Conservation (phyloP, 768 basidiomycete genomes). For the Sporobolomyces pararoseus region DNA sequence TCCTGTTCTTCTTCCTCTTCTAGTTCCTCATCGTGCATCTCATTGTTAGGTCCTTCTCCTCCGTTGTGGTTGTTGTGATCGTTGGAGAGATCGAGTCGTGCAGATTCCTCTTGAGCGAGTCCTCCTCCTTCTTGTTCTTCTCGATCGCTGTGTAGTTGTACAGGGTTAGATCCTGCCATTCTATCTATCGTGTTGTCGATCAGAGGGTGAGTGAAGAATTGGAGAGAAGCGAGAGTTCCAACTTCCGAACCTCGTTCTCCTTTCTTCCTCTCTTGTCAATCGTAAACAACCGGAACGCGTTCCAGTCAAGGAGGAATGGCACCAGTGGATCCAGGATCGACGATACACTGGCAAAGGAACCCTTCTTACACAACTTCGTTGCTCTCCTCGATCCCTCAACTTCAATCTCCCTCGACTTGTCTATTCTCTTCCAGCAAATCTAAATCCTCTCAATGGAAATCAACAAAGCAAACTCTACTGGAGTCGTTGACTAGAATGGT, state of each 20-base stretch:
- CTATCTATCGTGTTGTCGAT: neutral
- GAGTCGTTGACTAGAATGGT: neutral
- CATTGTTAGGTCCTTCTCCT: neutral
- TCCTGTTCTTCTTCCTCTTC: slow-evolving; percentile 43
- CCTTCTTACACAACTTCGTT: slow-evolving; percentile 4
- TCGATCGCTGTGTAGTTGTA: no score
- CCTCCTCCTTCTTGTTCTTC: no score
- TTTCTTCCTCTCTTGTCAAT: neutral
- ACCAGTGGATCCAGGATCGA: slow-evolving; percentile 18
- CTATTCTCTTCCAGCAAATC: neutral
- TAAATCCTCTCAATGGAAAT: neutral
- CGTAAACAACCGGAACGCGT: neutral
- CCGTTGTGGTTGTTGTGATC: neutral
- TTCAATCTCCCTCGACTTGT: neutral
- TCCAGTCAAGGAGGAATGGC: neutral
- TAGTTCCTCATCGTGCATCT: slow-evolving; percentile 23
- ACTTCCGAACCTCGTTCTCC: neutral
- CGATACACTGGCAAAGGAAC: slow-evolving; percentile 6
- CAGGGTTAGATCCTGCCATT: no score
- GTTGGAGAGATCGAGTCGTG: neutral
- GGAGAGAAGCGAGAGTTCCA: no score
- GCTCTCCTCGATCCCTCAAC: neutral
- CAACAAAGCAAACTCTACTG: neutral
- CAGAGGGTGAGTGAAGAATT: neutral
- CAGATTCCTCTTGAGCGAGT: neutral